A percentile compares a stretch with the other conserved stretches of the same genome.
These are phyloP conservation scores for Anacardium occidentale DNA, from an alignment of 345 rosid species.

Conservation along the genomic window DNA sequence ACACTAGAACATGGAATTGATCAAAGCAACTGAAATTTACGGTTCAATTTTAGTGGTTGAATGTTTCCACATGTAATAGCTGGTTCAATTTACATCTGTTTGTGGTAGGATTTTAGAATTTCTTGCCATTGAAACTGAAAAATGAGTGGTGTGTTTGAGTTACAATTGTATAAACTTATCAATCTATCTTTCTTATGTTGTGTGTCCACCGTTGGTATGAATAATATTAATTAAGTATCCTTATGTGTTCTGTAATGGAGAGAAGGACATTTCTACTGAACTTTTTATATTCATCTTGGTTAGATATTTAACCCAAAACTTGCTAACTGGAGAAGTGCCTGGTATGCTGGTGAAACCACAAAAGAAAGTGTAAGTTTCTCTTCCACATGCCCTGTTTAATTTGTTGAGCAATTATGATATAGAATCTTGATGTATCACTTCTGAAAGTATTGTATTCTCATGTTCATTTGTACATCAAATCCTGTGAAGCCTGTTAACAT, in stretches of 20 bases:
- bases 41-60: too few species aligned
- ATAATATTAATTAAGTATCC: not conserved
- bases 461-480: not conserved
- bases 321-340: slow-evolving; percentile 35
- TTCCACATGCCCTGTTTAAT: not conserved
- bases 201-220: not conserved
- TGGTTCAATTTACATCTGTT: too few species aligned
- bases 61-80: too few species aligned
- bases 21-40: too few species aligned
- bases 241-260: not conserved
- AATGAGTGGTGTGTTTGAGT: not conserved
- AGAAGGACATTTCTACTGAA: not conserved
- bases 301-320: slow-evolving; percentile 41
- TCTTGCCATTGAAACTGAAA: not conserved
- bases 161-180: not conserved
- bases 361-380: slow-evolving; percentile 10
- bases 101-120: too few species aligned
- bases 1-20: too few species aligned
- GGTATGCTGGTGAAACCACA: slow-evolving; percentile 19
- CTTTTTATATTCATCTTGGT: not conserved
- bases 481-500: not conserved
- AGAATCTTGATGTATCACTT: not conserved
- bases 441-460: not conserved
- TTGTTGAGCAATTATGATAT: not conserved
- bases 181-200: not conserved